Conservation (phyloP, 1,284 basidiomycete genomes). For the Ceratobasidium papillatum region DNA sequence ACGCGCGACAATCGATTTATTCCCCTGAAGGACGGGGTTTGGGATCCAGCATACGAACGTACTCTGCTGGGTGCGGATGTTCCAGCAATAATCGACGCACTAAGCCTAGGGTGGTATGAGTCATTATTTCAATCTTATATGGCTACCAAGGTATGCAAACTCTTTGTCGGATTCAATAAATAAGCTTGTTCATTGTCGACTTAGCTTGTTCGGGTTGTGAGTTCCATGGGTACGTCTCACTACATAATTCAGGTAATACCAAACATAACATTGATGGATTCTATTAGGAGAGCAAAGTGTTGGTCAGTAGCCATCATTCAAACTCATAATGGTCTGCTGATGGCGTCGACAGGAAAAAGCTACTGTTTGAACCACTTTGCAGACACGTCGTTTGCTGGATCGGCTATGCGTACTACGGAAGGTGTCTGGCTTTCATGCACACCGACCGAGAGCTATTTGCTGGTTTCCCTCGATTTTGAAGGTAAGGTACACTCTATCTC, state of each 20-base stretch:
- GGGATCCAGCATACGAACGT: slow-evolving; percentile 61
- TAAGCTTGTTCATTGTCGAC: too few relatives aligned
- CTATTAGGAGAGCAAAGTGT: slow-evolving; percentile 65
- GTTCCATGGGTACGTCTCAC: slow-evolving; percentile 63
- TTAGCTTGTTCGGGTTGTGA: slow-evolving; percentile 69
- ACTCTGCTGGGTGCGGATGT: slow-evolving; percentile 67
- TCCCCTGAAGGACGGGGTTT: slow-evolving; percentile 68
- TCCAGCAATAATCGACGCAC: slow-evolving; percentile 60
- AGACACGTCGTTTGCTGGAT: slow-evolving; percentile 72
- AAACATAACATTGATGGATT: slow-evolving; percentile 51
- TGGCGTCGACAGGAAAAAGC: slow-evolving; percentile 45
- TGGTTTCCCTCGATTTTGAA: slow-evolving; percentile 72
- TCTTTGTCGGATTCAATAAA: not conserved
- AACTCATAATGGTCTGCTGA: not conserved
- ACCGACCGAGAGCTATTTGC: slow-evolving; percentile 62
- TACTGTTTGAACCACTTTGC: slow-evolving; percentile 69
- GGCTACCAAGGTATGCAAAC: slow-evolving; percentile 59
- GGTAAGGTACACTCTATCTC: slow-evolving; percentile 51
- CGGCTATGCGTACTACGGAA: slow-evolving; percentile 69
- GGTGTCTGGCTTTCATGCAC: slow-evolving; percentile 71
- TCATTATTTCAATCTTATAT: slow-evolving; percentile 70
- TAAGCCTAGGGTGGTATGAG: slow-evolving; percentile 73
- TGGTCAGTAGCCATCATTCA: slow-evolving; percentile 55
- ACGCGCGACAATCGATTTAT: slow-evolving; percentile 68
- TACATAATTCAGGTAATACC: too few relatives aligned